Conservation (phyloP, 192 early-diverging fungal species). For the Coemansia sp. region DNA sequence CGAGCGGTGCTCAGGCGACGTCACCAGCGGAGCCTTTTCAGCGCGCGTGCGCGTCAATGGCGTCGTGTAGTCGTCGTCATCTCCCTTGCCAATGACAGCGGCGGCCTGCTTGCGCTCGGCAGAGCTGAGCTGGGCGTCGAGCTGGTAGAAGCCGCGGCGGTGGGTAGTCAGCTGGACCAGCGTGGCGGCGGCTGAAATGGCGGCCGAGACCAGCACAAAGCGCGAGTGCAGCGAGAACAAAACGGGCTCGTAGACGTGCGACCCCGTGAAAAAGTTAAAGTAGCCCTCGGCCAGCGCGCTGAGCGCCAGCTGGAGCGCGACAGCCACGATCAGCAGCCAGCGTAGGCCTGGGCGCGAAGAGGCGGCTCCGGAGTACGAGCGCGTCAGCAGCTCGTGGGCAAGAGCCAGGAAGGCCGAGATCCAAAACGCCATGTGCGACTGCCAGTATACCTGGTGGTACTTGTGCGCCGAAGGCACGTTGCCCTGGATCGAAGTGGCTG, state of each 20-base stretch:
- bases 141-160: slow-evolving; percentile 37
- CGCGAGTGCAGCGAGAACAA: slow-evolving; percentile 25
- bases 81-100: neutral
- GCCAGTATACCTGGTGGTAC: neutral
- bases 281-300: slow-evolving; percentile 25
- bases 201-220: slow-evolving; percentile 17
- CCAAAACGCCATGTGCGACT: slow-evolving; percentile 1
- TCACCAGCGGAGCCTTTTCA: slow-evolving; percentile 32
- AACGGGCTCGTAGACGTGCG: slow-evolving; percentile 13
- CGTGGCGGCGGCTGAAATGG: neutral
- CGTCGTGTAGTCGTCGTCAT: slow-evolving; percentile 32
- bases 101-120: neutral
- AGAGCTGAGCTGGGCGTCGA: neutral
- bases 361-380: neutral
- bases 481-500: slow-evolving; percentile 2
- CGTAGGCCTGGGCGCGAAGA: neutral
- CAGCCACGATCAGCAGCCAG: slow-evolving; percentile 6
- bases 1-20: slow-evolving; percentile 26
- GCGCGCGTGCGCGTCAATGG: slow-evolving; percentile 32
- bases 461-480: neutral
- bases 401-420: neutral
- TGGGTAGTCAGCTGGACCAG: slow-evolving; percentile 32
- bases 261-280: slow-evolving; percentile 22
- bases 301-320: slow-evolving; percentile 6
- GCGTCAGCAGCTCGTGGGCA: neutral